Percentiles rank a stretch among this genome's conserved stretches.
Evolutionary conservation across 2,329 filamentous ascomycete species (phyloP).

Genomic region (Trichoderma lentiforme): DNA sequence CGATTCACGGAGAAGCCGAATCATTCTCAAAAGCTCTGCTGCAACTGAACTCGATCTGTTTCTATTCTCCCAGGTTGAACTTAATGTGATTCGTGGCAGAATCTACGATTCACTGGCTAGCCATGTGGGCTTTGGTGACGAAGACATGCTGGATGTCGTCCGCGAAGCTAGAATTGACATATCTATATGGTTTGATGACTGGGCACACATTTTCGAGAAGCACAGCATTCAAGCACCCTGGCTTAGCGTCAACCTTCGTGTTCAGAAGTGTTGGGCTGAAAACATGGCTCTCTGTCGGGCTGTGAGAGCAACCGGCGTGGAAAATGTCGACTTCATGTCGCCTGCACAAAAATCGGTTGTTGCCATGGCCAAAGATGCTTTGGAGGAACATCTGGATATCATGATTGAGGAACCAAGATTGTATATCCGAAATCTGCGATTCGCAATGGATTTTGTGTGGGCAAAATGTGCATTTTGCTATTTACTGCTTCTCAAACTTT

Average conservation of each 20-base stretch:
- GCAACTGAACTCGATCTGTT: slow-evolving; percentile 48
- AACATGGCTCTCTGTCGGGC: slow-evolving; percentile 52
- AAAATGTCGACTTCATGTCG: slow-evolving; percentile 43
- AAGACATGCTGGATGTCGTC: slow-evolving; percentile 39
- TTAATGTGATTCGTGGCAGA: slow-evolving; percentile 31
- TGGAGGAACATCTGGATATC: slow-evolving; percentile 47
- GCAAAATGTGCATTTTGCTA: slow-evolving; percentile 58
- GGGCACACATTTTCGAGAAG: slow-evolving; percentile 28
- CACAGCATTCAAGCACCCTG: slow-evolving; percentile 26
- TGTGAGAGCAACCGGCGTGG: slow-evolving; percentile 36
- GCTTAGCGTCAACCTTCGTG: slow-evolving; percentile 44
- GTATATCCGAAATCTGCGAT: slow-evolving; percentile 50
- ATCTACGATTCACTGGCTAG: slow-evolving; percentile 36
- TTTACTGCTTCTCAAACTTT: slow-evolving; percentile 50
- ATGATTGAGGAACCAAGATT: slow-evolving; percentile 43
- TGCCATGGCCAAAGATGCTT: slow-evolving; percentile 47
- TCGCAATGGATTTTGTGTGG: slow-evolving; percentile 57
- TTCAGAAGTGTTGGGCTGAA: slow-evolving; percentile 53
- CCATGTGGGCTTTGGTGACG: slow-evolving; percentile 27
- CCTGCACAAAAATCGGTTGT: slow-evolving; percentile 45
- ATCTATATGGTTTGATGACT: slow-evolving; percentile 46
- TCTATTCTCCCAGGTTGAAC: slow-evolving; percentile 50
- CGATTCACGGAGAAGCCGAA: slow-evolving; percentile 44
- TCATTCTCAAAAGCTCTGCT: slow-evolving; percentile 41
- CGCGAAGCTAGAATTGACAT: slow-evolving; percentile 46